phyloP scores from a whole-genome alignment of 352 stramenopile genomes.

The Phytopythium litorale region DNA sequence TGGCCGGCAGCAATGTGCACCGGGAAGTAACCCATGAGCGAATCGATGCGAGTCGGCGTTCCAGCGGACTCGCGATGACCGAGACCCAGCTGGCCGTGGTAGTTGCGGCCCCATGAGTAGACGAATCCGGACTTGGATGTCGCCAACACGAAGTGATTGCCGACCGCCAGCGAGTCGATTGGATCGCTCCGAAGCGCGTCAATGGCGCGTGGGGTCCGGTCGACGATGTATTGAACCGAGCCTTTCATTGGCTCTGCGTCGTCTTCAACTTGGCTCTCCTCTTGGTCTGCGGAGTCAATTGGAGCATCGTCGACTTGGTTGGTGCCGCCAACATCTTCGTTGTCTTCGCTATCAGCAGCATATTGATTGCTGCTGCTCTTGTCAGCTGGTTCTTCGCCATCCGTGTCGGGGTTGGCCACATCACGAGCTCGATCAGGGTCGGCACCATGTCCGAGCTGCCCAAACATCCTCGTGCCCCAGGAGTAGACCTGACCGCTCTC shows the following conservation, averaged over 20 bases:
- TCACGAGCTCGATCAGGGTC: background rate
- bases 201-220: slow-evolving; percentile 17
- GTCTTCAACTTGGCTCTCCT: slow-evolving; percentile 10
- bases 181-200: slow-evolving; percentile 11
- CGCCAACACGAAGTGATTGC: slow-evolving; percentile 65
- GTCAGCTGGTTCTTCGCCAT: slow-evolving; percentile 6
- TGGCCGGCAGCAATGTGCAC: slow-evolving; percentile 47
- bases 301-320: background rate
- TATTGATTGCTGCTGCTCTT: slow-evolving; percentile 1
- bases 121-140: slow-evolving; percentile 28
- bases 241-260: slow-evolving; percentile 4
- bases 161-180: slow-evolving; percentile 43
- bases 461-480: slow-evolving; percentile 54
- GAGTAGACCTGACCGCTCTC: slow-evolving; percentile 42
- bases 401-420: background rate
- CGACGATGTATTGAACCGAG: slow-evolving; percentile 15
- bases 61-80: slow-evolving; percentile 11
- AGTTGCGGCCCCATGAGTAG: slow-evolving; percentile 59
- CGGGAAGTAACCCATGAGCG: slow-evolving; percentile 21
- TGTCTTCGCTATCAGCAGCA: slow-evolving; percentile 1
- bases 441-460: slow-evolving; percentile 44
- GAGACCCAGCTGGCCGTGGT: slow-evolving; percentile 58
- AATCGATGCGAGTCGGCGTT: slow-evolving; percentile 23
- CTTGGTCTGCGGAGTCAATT: slow-evolving; percentile 1
- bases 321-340: background rate